A percentile compares a stretch with the other conserved stretches of the same genome.
These are phyloP conservation scores for Penicillium canariense DNA, from an alignment of 495 filamentous ascomycete species.

Conservation along the genomic window DNA sequence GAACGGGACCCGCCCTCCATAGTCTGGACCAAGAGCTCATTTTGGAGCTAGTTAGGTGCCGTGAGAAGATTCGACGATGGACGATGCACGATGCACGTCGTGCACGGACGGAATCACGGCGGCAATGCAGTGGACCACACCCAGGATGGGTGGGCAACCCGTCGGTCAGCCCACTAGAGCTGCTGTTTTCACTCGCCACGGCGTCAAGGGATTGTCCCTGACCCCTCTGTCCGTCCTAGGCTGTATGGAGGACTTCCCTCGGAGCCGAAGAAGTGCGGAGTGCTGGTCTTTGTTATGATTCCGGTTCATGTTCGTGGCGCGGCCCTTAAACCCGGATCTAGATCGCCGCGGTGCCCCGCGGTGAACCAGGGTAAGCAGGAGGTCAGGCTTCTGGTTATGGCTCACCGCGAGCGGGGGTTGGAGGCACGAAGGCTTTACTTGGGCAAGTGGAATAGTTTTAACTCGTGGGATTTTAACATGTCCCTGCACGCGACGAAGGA, in stretches of 20 bases:
- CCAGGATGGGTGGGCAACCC: not conserved
- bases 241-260: too few relatives aligned
- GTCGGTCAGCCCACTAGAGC: not conserved
- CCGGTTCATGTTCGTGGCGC: not conserved
- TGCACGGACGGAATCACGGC: not conserved
- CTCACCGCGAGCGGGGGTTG: not conserved
- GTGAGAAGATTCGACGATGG: not conserved
- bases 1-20: not conserved
- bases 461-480: conserved; percentile 6
- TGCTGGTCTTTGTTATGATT: too few relatives aligned
- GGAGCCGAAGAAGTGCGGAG: too few relatives aligned
- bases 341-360: not conserved
- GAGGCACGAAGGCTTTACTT: not conserved
- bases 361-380: conserved; percentile 8
- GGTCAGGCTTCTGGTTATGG: conserved; percentile 8
- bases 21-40: not conserved
- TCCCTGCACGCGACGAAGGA: not conserved
- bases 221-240: too few relatives aligned
- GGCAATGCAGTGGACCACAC: not conserved
- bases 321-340: conserved; percentile 7
- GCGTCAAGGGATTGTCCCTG: not conserved
- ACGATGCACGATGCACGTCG: not conserved
- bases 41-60: not conserved
- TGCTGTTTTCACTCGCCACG: not conserved
- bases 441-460: not conserved